A percentile compares a stretch with the other conserved stretches of the same genome.
Evolutionary conservation across 805 yeast species (phyloP).

Genomic region (Saccharomyces jurei): DNA sequence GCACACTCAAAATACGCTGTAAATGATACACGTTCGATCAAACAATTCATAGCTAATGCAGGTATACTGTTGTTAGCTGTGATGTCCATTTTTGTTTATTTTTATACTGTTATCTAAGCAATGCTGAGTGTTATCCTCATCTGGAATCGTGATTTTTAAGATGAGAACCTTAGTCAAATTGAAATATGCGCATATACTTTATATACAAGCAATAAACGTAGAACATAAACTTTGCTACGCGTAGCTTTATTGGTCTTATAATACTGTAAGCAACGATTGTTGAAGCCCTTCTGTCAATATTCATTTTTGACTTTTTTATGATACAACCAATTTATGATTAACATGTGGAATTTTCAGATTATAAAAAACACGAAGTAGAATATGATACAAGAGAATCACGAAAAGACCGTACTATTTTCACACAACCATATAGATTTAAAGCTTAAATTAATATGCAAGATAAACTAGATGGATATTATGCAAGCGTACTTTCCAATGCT

Average conservation of each 20-base stretch:
- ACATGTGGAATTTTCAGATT: background rate
- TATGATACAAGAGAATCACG: background rate
- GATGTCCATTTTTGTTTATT: slow-evolving; percentile 6
- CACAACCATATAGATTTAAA: background rate
- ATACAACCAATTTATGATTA: background rate
- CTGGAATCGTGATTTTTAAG: background rate
- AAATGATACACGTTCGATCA: slow-evolving; percentile 4
- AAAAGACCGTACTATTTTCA: background rate
- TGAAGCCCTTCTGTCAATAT: background rate
- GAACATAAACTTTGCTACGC: background rate
- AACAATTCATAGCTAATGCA: slow-evolving; percentile 5
- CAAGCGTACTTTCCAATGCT: background rate
- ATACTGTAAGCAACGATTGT: background rate
- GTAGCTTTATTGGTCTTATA: background rate
- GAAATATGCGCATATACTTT: background rate
- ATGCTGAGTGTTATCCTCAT: background rate
- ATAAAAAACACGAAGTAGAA: background rate
- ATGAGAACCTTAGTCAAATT: background rate
- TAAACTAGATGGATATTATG: background rate
- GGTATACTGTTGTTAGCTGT: slow-evolving; percentile 4
- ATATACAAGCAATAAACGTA: background rate
- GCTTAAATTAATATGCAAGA: background rate
- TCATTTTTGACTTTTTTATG: background rate
- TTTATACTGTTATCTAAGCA: background rate
- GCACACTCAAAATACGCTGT: slow-evolving; percentile 4